Base-by-base conservation (phyloP, 2,329 filamentous ascomycete genomes). In the Aspergillus aculeatus region DNA sequence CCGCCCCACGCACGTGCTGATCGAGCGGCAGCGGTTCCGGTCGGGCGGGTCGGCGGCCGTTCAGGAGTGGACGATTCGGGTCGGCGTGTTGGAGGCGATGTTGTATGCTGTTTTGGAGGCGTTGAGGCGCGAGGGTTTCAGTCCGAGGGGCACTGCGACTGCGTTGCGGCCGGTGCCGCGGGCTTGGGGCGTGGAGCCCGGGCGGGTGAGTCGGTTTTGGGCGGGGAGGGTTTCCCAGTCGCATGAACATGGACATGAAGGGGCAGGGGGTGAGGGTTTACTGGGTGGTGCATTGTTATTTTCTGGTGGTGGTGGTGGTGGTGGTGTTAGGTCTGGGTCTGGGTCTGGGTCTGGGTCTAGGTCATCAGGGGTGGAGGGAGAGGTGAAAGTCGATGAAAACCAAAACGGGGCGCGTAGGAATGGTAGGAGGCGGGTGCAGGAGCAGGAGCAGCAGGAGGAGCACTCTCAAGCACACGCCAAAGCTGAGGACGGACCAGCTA, bases 11-110 rank as follows among this genome's bases (percentile, higher is more conserved):
- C 83, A 89, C 55, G 80, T 96, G 31, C 78, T 95, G 1, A 92
- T 96, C 59, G 86, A 88, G 68, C 80, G 84, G 1, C 86, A 88
- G 65, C 80, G 86, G 11, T 87, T 81, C 58, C 86, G 91, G 2
- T 87, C 86, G 2, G 83, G 81, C n/a, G 84, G 89, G 9, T 82
- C 78, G 0, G 77, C 84, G 0, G 83, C 86, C 0, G 86, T 96
- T 1, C 84, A 87, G 61, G 90, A 96, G 75, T 96, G 91, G 91
- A 94, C 91, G 3, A 72, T 95, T 47, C 82, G 90, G 1, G 91
- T 96, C 9, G 94, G 94, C 65, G 88, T 89, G 68, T 83, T 96
- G 23, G 91, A 96, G 73, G 86, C 86, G 4, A 95, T 95, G 86
- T 76, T 96, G 0, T 89, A 92, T 79, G 88, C 89, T 9, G 82